Conservation (phyloP, 768 basidiomycete genomes). For the Cystoderma amianthinum region DNA sequence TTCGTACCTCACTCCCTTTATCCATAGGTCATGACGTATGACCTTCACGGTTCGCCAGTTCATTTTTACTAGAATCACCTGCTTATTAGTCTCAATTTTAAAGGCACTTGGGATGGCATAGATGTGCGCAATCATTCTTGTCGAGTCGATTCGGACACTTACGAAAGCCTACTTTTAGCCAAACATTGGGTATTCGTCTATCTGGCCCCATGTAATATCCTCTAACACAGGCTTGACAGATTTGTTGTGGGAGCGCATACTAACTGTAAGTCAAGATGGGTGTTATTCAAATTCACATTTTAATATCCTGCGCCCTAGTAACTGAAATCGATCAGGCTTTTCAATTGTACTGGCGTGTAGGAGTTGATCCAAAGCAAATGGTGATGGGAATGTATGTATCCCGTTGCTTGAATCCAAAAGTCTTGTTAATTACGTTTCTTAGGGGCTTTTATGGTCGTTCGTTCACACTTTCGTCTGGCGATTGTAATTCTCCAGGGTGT, state of each 20-base stretch:
- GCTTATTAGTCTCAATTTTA: no score
- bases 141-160: no score
- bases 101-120: slow-evolving; percentile 15
- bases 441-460: slow-evolving; percentile 19
- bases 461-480: slow-evolving; percentile 9
- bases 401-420: no score
- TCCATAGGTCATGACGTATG: slow-evolving; percentile 14
- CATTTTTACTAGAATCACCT: no score
- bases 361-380: slow-evolving; percentile 14
- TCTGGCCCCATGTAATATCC: no score
- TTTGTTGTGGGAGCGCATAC: slow-evolving; percentile 1
- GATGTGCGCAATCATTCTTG: slow-evolving; percentile 8
- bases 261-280: no score
- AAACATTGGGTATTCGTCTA: no score
- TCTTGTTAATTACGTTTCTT: no score
- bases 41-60: slow-evolving; percentile 22
- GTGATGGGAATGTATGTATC: slow-evolving; percentile 14
- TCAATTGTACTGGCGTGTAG: slow-evolving; percentile 13
- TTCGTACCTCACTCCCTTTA: background rate
- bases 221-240: no score
- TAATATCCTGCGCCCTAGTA: no score
- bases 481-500: slow-evolving; percentile 13
- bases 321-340: slow-evolving; percentile 18
- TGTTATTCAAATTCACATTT: no score
- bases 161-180: no score